These are phyloP conservation scores for Claviceps maximensis DNA, from an alignment of 2,329 filamentous ascomycete genomes.

Conservation along the genomic window DNA sequence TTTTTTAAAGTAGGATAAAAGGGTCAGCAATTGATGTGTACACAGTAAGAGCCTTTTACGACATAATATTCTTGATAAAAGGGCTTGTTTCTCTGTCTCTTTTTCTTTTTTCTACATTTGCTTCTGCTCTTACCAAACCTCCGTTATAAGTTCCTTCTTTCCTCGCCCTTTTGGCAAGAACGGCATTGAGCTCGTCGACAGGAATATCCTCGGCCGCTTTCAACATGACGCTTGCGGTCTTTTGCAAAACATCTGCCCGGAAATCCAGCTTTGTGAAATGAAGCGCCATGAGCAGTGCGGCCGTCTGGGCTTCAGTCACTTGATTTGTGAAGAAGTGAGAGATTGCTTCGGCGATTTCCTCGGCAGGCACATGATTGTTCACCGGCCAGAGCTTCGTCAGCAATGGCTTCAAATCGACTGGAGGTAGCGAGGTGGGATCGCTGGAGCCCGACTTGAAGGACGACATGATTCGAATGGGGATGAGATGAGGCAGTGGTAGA, in stretches of 20 bases:
- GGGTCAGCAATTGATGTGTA: slow-evolving; percentile 6
- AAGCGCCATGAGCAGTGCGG: slow-evolving; percentile 75
- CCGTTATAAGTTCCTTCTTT: slow-evolving; percentile 66
- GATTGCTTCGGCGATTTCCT: slow-evolving; percentile 81
- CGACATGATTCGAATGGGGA: slow-evolving; percentile 16
- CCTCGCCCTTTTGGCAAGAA: slow-evolving; percentile 46
- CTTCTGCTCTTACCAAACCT: slow-evolving; percentile 54
- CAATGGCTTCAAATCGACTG: slow-evolving; percentile 53
- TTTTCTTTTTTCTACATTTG: background rate
- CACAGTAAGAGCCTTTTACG: too few species aligned
- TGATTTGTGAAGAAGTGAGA: slow-evolving; percentile 84
- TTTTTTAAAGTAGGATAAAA: background rate
- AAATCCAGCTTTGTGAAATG: slow-evolving; percentile 84
- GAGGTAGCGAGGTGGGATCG: slow-evolving; percentile 16
- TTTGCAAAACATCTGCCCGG: slow-evolving; percentile 71
- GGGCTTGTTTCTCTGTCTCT: background rate
- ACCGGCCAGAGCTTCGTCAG: slow-evolving; percentile 60
- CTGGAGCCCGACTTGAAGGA: slow-evolving; percentile 14
- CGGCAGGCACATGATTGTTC: slow-evolving; percentile 45
- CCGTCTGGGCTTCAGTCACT: slow-evolving; percentile 77
- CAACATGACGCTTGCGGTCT: slow-evolving; percentile 75
- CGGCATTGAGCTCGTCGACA: slow-evolving; percentile 41
- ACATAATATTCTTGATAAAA: background rate
- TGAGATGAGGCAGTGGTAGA: background rate
- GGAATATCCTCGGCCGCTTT: slow-evolving; percentile 64